Conservation (phyloP, 2,329 filamentous ascomycete genomes). For the Neophaeococcomyces aloes region DNA sequence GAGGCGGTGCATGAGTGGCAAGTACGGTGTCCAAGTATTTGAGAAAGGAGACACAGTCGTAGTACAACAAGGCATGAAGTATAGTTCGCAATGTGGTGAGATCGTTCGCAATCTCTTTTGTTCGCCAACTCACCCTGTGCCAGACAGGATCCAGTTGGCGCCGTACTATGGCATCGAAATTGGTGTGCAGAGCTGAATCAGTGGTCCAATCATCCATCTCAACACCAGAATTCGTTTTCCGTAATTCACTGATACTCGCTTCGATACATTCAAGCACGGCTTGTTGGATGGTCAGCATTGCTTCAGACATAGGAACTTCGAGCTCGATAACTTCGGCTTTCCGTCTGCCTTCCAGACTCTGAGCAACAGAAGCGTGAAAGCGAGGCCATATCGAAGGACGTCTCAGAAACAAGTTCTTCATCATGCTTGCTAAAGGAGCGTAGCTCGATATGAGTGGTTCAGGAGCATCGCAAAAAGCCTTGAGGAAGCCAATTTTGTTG, state of each 20-base stretch:
- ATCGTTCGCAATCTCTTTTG: constrained; percentile 86
- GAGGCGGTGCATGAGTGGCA: constrained; percentile 76
- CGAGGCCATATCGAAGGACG: constrained; percentile 86
- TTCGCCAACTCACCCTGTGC: constrained; percentile 93
- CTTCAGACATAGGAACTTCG: constrained; percentile 89
- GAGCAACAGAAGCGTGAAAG: constrained; percentile 82
- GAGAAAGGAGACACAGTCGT: constrained; percentile 83
- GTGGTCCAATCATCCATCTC: constrained; percentile 97
- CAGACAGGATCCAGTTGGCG: constrained; percentile 91
- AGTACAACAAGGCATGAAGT: constrained; percentile 67
- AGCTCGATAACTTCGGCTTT: constrained; percentile 96
- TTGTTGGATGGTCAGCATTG: constrained; percentile 87
- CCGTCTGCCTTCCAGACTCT: constrained; percentile 78
- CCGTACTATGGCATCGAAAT: constrained; percentile 80
- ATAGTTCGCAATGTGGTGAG: constrained; percentile 72
- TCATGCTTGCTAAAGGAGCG: constrained; percentile 75
- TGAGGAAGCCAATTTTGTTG: constrained; percentile 88
- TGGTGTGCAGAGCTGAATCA: constrained; percentile 82
- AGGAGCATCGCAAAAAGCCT: constrained; percentile 89
- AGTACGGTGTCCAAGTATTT: constrained; percentile 91
- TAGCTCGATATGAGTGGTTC: constrained; percentile 86
- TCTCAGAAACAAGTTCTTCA: constrained; percentile 82
- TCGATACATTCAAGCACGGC: constrained; percentile 95
- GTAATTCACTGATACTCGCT: constrained; percentile 83
- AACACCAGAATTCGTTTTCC: constrained; percentile 77